Base-by-base conservation (phyloP, 2,329 filamentous ascomycete species). In the Xenoacremonium recifei region DNA sequence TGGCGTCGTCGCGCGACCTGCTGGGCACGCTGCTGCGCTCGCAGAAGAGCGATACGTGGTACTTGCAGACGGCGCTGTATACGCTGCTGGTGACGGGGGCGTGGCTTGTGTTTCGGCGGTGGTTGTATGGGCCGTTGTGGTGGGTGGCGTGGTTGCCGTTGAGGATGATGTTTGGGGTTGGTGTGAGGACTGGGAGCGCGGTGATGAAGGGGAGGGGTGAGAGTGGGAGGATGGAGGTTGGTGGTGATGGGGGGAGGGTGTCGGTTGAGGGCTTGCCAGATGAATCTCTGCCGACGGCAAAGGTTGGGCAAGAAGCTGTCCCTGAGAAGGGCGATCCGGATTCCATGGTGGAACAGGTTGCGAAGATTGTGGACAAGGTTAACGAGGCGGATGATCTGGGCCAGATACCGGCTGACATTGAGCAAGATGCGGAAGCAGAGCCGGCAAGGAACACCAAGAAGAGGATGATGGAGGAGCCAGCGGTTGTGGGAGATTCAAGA, bases 31-130 rank as follows among this genome's bases (percentile, higher is more conserved):
- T 99, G 34, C 70, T 97, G 35, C 81, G 82, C 47, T 93, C 88
- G 50, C 89, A 95, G 62, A 99, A 99, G 75, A 93, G 86, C 51
- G 93, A 99, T 62, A 96, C 91, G 3, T 99, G 93, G 93, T 99
- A 99, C 63, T 78, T 99, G 23, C 87, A 93, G 67, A 95, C 88
- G 27, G 82, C 91, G 3, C 83, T 97, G 52, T 95, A 91, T 62
- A 76, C 96, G 54, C 77, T 97, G 13, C 59, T 86, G 17, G 79
- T 70, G 5, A 96, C 90, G 1, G 82, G 91, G 31, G 75, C 72
- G 21, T 99, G 93, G 93, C 76, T 99, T 6, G 61, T 96, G 6
- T 96, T 95, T 59, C 75, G 93, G 20, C 75, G 93, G 33, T 73
- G 92, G 30, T 61, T 99, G 6, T 99, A 95, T 69, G 92, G 93